Percentiles rank a stretch among this genome's conserved stretches.
Evolutionary conservation across 176 grass and related monocot species (phyloP).

Genomic region (Elaeis guineensis): DNA sequence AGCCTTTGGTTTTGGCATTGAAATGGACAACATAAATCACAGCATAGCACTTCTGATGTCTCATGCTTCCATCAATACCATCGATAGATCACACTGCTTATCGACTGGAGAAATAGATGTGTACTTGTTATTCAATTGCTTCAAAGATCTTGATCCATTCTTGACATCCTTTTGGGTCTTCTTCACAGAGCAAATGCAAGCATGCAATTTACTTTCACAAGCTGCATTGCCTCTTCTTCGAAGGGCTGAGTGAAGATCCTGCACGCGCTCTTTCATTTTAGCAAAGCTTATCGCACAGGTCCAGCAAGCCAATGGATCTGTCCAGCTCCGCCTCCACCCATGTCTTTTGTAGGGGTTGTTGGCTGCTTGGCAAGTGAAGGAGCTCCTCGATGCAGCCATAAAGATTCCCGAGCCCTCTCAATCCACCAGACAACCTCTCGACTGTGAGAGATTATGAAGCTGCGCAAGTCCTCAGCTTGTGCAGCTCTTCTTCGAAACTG

Average conservation of each 20-base stretch:
- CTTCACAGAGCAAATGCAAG: background rate
- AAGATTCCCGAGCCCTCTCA: background rate
- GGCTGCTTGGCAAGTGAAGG: background rate
- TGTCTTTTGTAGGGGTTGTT: background rate
- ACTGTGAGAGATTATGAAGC: background rate
- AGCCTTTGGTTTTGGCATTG: background rate
- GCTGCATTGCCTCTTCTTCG: background rate
- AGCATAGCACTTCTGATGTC: slow-evolving; percentile 6
- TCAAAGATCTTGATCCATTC: background rate
- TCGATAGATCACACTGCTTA: background rate
- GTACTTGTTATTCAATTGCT: background rate
- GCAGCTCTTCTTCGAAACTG: background rate
- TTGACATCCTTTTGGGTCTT: background rate
- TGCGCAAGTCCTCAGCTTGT: background rate
- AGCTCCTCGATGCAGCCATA: background rate
- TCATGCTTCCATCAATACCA: background rate
- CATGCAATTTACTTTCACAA: too few relatives aligned
- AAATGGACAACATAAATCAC: background rate
- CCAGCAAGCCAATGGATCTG: background rate
- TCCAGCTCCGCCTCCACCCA: background rate
- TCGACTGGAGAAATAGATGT: background rate
- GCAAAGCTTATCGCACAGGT: background rate
- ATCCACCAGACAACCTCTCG: background rate
- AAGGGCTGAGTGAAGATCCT: background rate
- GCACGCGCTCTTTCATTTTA: background rate